phyloP scores from a whole-genome alignment of 1,284 basidiomycete genomes.

The Pascua guehoae region DNA sequence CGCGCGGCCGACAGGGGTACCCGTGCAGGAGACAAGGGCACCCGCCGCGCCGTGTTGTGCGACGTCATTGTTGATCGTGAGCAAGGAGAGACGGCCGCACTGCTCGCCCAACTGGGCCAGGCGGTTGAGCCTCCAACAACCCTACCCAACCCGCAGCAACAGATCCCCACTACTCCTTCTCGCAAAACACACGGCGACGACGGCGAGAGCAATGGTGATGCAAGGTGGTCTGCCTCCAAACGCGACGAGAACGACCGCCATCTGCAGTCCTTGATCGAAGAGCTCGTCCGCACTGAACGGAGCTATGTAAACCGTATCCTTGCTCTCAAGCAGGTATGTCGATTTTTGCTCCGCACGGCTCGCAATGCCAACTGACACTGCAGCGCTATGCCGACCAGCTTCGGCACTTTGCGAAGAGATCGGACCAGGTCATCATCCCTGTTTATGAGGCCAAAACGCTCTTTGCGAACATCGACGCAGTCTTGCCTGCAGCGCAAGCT shows the following conservation, averaged over 20 bases:
- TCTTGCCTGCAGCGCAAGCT: constrained; percentile 80
- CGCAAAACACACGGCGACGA: constrained; percentile 15
- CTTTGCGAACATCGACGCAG: constrained; percentile 88
- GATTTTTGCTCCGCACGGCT: not conserved
- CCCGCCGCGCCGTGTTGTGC: constrained; percentile 39
- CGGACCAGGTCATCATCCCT: constrained; percentile 80
- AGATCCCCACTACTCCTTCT: constrained; percentile 18
- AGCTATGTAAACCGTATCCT: constrained; percentile 43
- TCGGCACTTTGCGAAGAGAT: constrained; percentile 74
- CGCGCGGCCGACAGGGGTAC: not conserved
- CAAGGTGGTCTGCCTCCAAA: constrained; percentile 25
- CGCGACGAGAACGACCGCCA: constrained; percentile 33
- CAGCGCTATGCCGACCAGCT: constrained; percentile 84
- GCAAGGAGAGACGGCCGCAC: constrained; percentile 34
- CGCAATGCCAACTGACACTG: constrained; percentile 1
- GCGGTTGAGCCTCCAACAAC: constrained; percentile 33
- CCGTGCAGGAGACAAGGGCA: constrained; percentile 29
- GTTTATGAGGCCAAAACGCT: constrained; percentile 86
- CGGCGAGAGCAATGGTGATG: not conserved
- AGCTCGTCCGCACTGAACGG: constrained; percentile 45
- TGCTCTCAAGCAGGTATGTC: constrained; percentile 41
- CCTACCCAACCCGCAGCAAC: constrained; percentile 17
- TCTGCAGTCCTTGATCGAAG: constrained; percentile 35
- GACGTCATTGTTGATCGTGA: constrained; percentile 42
- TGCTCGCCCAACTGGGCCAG: constrained; percentile 38